phyloP scores from a whole-genome alignment of 2,329 filamentous ascomycete species.

The Parastagonospora nodorum region DNA sequence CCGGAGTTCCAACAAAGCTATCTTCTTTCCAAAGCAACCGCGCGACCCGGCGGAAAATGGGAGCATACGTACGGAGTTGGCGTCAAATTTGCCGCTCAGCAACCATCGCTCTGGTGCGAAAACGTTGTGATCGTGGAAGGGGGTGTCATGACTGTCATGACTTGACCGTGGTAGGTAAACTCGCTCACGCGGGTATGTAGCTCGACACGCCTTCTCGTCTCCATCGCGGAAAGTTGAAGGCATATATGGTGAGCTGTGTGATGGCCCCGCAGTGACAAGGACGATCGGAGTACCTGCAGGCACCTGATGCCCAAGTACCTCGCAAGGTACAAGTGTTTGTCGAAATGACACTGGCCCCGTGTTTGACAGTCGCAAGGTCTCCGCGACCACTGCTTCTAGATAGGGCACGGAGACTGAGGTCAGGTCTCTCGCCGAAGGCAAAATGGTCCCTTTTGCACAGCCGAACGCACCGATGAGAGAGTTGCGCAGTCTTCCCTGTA shows the following conservation, averaged over 20 bases:
- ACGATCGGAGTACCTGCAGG: slow-evolving; percentile 8
- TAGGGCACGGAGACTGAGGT: slow-evolving; percentile 2
- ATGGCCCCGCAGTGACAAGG: slow-evolving; percentile 9
- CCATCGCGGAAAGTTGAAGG: background rate
- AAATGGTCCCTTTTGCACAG: no score
- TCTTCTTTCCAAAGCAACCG: slow-evolving; percentile 13
- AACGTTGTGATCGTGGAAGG: background rate
- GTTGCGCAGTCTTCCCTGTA: slow-evolving; percentile 4
- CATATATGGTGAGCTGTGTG: background rate
- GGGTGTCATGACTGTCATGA: background rate
- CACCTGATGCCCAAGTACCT: slow-evolving; percentile 5
- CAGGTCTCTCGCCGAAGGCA: background rate
- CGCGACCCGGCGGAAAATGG: slow-evolving; percentile 11
- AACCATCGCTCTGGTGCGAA: slow-evolving; percentile 46
- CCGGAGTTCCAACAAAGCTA: slow-evolving; percentile 10
- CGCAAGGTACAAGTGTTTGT: slow-evolving; percentile 1
- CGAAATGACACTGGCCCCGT: slow-evolving; percentile 8
- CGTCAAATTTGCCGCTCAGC: slow-evolving; percentile 26
- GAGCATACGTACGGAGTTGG: slow-evolving; percentile 3
- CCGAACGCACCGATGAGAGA: slow-evolving; percentile 1
- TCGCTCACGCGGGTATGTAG: background rate
- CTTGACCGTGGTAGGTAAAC: background rate
- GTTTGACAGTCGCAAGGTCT: slow-evolving; percentile 5
- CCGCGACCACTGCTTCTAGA: slow-evolving; percentile 9
- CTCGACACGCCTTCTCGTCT: background rate